Evolutionary conservation across 495 filamentous ascomycete genomes (phyloP), one percentile per base, ranked within the genome.

Genomic region (Parmelia sp.): DNA sequence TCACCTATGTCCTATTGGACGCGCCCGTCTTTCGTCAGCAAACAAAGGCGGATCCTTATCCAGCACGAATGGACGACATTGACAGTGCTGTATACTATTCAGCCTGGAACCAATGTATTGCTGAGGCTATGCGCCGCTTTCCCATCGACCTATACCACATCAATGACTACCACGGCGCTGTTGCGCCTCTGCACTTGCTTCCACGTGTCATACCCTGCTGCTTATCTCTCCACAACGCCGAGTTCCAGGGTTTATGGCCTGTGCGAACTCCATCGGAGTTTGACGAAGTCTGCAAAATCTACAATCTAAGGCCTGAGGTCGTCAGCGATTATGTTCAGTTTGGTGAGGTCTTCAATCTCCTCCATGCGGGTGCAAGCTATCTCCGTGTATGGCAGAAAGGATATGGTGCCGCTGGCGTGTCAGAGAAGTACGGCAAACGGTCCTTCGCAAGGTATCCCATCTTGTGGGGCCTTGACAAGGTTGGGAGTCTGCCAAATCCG

Each of bases 131-230:
- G 62, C 78, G 76, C 44, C 77, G 81, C 10, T 83, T 83, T 55
- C 82, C 85, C 0, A 78, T 89, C 53, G 87, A 91, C 68, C 70
- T 91, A 27, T 91, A 91, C 70, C 88, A 91, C 71, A 87, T 90
- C 70, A 91, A 91, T 72, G 88, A 91, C 71, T 91, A 90, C 71
- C 88, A 91, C 65, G 88, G 88, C 37, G 85, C 88, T 23, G 73
- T 88, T 9, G 88, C 88, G 44, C 88, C 87, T 15, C 75, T 91
- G 10, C 87, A 91, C 65, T 78, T 89, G 23, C 78, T 90, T 7
- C 88, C 88, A 19, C 74, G 82, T 44, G 87, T 79, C 4, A 80
- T 87, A 47, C 85, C 84, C 0, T 82, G 81, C 69, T 85, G 83
- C 65, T 70, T 87, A n/a, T 79, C 78, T 33, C 75, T 84, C 35